phyloP scores from a whole-genome alignment of 352 stramenopile species.

The Globisporangium mamillatum region DNA sequence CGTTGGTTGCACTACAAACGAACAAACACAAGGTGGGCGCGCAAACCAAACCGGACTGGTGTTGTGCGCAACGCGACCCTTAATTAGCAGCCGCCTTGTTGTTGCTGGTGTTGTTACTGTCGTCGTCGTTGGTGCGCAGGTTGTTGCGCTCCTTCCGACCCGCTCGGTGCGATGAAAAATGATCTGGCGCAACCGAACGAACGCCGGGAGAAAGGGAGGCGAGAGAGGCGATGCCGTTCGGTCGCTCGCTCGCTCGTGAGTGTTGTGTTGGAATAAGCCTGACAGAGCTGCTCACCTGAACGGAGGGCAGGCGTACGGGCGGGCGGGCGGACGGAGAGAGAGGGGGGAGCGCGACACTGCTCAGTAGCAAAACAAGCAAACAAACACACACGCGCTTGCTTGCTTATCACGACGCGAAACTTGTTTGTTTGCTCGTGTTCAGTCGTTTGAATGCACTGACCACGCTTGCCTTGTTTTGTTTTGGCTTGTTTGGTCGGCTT shows the following conservation, averaged over 20 bases:
- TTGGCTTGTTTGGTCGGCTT: not conserved
- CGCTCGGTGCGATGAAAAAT: slow-evolving; percentile 10
- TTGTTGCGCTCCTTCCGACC: slow-evolving; percentile 1
- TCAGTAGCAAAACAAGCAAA: not conserved
- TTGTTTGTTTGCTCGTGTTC: not conserved
- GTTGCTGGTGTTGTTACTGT: not conserved
- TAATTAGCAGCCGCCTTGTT: not conserved
- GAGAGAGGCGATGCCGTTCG: not conserved
- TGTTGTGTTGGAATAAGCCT: slow-evolving; percentile 1
- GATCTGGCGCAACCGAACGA: slow-evolving; percentile 8
- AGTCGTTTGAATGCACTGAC: not conserved
- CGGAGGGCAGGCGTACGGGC: not conserved
- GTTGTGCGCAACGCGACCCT: slow-evolving; percentile 4
- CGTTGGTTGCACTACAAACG: not conserved
- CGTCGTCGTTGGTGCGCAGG: not conserved
- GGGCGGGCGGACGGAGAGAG: not conserved
- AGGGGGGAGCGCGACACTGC: not conserved
- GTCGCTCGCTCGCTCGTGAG: not conserved
- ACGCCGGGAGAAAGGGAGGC: not conserved
- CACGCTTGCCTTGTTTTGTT: not conserved
- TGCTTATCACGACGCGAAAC: not conserved
- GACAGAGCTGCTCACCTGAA: not conserved
- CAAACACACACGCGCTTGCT: not conserved
- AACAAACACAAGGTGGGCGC: not conserved
- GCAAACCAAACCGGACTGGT: slow-evolving; percentile 1